Percentiles rank a stretch among this genome's conserved stretches.
These are phyloP conservation scores for Ceratobasidium sp. DNA, from an alignment of 1,284 basidiomycete species.

Conservation along the genomic window DNA sequence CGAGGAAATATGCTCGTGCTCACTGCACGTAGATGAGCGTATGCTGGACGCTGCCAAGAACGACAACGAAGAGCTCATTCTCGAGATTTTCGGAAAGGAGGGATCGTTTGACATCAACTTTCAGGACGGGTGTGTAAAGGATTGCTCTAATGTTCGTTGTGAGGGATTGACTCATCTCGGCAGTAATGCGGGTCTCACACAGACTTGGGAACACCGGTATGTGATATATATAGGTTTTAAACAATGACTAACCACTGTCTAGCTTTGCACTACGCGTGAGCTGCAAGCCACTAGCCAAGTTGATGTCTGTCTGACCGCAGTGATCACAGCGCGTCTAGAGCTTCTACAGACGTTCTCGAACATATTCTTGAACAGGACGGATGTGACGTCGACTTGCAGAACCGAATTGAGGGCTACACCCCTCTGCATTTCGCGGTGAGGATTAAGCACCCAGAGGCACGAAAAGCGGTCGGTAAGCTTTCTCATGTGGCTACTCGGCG, in stretches of 20 bases:
- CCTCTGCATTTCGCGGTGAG: conserved; percentile 82
- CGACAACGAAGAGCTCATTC: conserved; percentile 74
- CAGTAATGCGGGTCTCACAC: conserved; percentile 24
- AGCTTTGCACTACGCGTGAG: conserved; percentile 85
- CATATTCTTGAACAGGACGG: conserved; percentile 74
- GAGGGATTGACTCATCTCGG: conserved; percentile 1
- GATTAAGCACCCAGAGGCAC: conserved; percentile 65
- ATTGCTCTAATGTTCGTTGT: conserved; percentile 40
- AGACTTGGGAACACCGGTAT: conserved; percentile 77
- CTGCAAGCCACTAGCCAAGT: conserved; percentile 39
- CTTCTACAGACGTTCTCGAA: conserved; percentile 70
- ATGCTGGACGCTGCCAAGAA: conserved; percentile 75
- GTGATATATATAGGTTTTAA: conserved; percentile 35
- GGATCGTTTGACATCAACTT: conserved; percentile 74
- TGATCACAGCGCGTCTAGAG: conserved; percentile 56
- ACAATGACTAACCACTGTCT: conserved; percentile 17
- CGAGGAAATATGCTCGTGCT: background rate
- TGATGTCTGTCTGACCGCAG: conserved; percentile 19
- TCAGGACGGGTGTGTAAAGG: conserved; percentile 68
- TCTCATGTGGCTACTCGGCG: conserved; percentile 51
- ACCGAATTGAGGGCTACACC: conserved; percentile 75
- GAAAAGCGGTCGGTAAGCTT: conserved; percentile 47
- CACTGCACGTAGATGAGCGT: conserved; percentile 65
- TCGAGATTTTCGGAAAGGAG: conserved; percentile 63
- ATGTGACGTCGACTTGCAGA: conserved; percentile 85